Base-by-base conservation (phyloP, 2,329 filamentous ascomycete genomes). In the Dothiorella sarmentorum region DNA sequence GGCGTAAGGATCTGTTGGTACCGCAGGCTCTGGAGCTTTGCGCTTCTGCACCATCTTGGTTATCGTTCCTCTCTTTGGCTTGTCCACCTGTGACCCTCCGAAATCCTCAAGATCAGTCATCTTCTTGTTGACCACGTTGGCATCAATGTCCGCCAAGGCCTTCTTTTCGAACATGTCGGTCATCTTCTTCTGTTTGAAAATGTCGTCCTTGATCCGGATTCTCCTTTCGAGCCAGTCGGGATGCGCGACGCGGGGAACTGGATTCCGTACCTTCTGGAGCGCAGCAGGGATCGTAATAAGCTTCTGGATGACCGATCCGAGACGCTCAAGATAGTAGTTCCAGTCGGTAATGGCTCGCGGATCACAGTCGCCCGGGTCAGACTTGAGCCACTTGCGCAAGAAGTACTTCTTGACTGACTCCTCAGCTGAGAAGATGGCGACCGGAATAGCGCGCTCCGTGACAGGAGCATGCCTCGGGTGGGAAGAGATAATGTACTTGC, bases 201-300 rank as follows among this genome's bases (percentile, higher is more conserved):
- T 92, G 76, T 99, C 94, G 59, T 99, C 94, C 73, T 97, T 97
- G 72, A 88, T 87, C 65, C 94, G 90, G 73, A 99, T 97, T 56
- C 93, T 84, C 60, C 91, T 85, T 68, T 97, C 91, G 31, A 99
- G 82, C 94, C 94, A 99, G 57, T 99, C 95, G 0, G 94, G 94
- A 75, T 99, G 95, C 6, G 89, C 82, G 11, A 99, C 91, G 63
- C 95, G 83, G 13, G 94, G 95, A 1, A 97, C 93, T 0, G 94
- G 94, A 68, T 99, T 99, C 57, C 87, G 84, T 58, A 99, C 83
- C 75, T 96, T 97, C 71, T 99, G 94, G 52, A 99, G 80, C 3
- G 95, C 94, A 15, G 94, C 95, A 2, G 94, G 94, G 64, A 99
- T 99, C 1, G 95, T 99, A 70, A 99, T 96, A 58, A 99, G 84